Evolutionary conservation across 805 yeast genomes (phyloP).

Genomic region (Wickerhamomyces tratensis): DNA sequence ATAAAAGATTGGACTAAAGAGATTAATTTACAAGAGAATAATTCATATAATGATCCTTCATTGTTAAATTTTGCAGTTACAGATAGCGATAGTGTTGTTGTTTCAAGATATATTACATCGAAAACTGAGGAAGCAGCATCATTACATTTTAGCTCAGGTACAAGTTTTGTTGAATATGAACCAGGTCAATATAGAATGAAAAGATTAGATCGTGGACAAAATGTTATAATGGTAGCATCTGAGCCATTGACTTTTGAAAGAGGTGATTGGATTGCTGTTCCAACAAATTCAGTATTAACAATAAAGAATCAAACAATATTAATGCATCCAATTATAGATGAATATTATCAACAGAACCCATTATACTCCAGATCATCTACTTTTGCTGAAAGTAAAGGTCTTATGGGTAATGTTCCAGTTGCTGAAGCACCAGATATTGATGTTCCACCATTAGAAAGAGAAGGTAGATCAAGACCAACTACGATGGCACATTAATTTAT

Average conservation of each 20-base stretch:
- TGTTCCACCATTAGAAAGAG: conserved; percentile 74
- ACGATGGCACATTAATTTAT: conserved; percentile 3
- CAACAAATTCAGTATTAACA: conserved; percentile 81
- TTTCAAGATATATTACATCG: conserved; percentile 82
- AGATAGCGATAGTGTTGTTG: conserved; percentile 81
- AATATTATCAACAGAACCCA: conserved; percentile 72
- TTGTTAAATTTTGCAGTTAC: conserved; percentile 90
- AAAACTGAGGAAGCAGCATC: conserved; percentile 94
- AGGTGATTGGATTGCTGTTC: conserved; percentile 96
- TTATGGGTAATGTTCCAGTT: conserved; percentile 84
- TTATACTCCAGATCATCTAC: conserved; percentile 60
- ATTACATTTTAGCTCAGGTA: conserved; percentile 87
- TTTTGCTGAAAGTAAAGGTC: conserved; percentile 84
- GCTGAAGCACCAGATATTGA: conserved; percentile 38
- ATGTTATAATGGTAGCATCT: conserved; percentile 92
- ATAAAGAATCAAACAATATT: conserved; percentile 79
- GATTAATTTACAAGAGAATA: conserved; percentile 25
- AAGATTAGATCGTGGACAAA: conserved; percentile 83
- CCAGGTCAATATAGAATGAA: conserved; percentile 95
- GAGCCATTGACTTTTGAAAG: conserved; percentile 96
- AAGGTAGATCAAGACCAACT: conserved; percentile 42
- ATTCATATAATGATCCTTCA: conserved; percentile 51
- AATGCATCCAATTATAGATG: conserved; percentile 85
- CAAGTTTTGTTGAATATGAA: conserved; percentile 78
- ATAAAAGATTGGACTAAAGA: conserved; percentile 76